These are phyloP conservation scores for Botrytis pseudocinerea DNA, from an alignment of 2,329 filamentous ascomycete species.

Conservation along the genomic window DNA sequence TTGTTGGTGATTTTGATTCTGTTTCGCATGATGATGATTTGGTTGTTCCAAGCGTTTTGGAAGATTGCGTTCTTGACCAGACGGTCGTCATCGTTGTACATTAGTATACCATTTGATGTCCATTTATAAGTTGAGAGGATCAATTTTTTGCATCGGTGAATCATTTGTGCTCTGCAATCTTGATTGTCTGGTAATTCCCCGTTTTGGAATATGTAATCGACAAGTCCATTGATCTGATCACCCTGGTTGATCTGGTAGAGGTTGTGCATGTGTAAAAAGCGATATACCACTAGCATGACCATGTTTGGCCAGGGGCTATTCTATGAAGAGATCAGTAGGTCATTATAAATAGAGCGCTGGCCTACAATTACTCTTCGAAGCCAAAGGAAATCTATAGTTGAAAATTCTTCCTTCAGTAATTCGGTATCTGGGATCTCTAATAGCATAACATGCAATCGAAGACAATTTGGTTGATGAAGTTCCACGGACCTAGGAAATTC, in stretches of 20 bases:
- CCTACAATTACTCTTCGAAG: not conserved
- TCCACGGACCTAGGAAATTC: not conserved
- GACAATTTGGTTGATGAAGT: not conserved
- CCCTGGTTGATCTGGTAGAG: conserved; percentile 1
- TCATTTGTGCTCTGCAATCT: conserved; percentile 7
- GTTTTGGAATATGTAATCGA: not conserved
- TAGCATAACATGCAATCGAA: not conserved
- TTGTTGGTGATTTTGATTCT: not conserved
- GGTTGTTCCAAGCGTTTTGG: conserved; percentile 7
- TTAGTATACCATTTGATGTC: not conserved
- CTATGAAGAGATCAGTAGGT: not conserved
- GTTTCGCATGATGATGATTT: not conserved
- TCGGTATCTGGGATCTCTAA: not conserved
- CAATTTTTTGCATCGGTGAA: conserved; percentile 5
- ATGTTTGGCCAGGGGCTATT: not conserved
- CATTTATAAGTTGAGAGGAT: not conserved
- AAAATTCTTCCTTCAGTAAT: not conserved
- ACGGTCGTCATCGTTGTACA: not conserved
- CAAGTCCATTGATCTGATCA: not conserved
- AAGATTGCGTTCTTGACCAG: conserved; percentile 4
- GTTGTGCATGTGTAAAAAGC: not conserved
- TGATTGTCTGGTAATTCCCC: not conserved
- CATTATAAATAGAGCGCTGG: not conserved
- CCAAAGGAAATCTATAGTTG: not conserved
- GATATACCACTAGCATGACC: conserved; percentile 7